Evolutionary conservation across 179 eudicot genomes (phyloP), one percentile per base, ranked within the genome.

Genomic region (Amaranthus tricolor): DNA sequence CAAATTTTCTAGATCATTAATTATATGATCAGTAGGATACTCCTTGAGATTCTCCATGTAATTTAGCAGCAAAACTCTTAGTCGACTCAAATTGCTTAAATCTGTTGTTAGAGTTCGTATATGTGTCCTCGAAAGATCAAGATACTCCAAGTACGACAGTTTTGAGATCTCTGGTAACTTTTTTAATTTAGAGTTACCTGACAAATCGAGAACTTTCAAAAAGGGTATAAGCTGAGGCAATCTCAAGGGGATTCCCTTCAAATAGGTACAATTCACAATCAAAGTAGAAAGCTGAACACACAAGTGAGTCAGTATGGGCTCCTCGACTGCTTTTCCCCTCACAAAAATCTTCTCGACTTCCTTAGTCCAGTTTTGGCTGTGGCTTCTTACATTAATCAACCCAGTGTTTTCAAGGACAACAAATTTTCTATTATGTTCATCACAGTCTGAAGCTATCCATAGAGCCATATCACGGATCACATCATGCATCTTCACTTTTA

Each of bases 381-480:
- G 60, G 19, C 20, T 56, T 31, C 4, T 50, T 15, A n/a, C 15
- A 15, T 62, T 57, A 59, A 11, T 52, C 44, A 49, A 14, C 50
- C 45, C n/a, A 12, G 21, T 43, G 5, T 17, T 5, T 12, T 72
- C 53, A 16, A n/a, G 49, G 53, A 43, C 44, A 62, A 72, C 17
- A 43, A 61, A 19, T 13, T 47, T 13, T 62, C 67, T 66, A 55
- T 48, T 31, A 14, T 48, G 19, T 44, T 68, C 9, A 40, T 67
- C 70, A 79, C 47, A 44, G 17, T 75, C 71, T 20, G 50, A 70
- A 12, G 68, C 69, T 14, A 80, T 76, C 83, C 79, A 76, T 9
- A 73, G 6, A 71, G 77, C 83, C 83, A 80, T 75, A 58, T 80
- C 76, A 49, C 74, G 67, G 0, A 80, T 57, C 55, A 80, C 76